Base-by-base conservation (phyloP, 495 filamentous ascomycete genomes). In the Xylaria palmicola region DNA sequence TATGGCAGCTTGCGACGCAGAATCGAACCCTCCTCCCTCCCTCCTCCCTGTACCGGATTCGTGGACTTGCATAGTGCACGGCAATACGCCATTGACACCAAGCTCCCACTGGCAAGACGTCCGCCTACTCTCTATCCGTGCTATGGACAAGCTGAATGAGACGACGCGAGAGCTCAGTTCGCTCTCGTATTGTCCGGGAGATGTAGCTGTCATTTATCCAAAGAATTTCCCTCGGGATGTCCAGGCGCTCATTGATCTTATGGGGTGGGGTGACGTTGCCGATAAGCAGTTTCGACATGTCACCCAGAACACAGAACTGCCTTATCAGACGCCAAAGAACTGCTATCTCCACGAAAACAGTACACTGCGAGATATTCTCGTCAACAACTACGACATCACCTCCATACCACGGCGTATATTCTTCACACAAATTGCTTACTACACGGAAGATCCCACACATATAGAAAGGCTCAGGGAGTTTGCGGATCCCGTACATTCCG, bases 81-180 rank as follows among this genome's bases (percentile, higher is more conserved):
- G 76, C 22, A 96, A 97, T 68, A 71, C 73, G n/a, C 83, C 93
- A 29, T 67, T 96, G 0, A 98, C 94, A 0, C 85, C 92, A 2
- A 43, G 64, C 6, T 76, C 72, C 6, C 94, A 99, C 72, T 97
- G 91, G 88, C 94, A 99, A 72, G 95, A 98, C 78, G 94, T 98
- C 30, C 87, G 94, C 2, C 83, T 86, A 51, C 74, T 97, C 40
- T 34, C 13, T 40, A 15, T 61, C 5, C n/a, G 72, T 69, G 1
- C 77, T 96, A n/a, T n/a, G n/a, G n/a, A n/a, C n/a, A n/a, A n/a
- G 15, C 77, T 78, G 0, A 69, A 87, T 2, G 41, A 17, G 52
- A 59, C 39, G 58, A 50, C 15, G n/a, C n/a, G n/a, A n/a, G n/a
- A n/a, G n/a, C n/a, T n/a, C n/a, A n/a, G n/a, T n/a, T n/a, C n/a